phyloP scores from a whole-genome alignment of 2,329 filamentous ascomycete species.

The Cladobotryum protrusum region DNA sequence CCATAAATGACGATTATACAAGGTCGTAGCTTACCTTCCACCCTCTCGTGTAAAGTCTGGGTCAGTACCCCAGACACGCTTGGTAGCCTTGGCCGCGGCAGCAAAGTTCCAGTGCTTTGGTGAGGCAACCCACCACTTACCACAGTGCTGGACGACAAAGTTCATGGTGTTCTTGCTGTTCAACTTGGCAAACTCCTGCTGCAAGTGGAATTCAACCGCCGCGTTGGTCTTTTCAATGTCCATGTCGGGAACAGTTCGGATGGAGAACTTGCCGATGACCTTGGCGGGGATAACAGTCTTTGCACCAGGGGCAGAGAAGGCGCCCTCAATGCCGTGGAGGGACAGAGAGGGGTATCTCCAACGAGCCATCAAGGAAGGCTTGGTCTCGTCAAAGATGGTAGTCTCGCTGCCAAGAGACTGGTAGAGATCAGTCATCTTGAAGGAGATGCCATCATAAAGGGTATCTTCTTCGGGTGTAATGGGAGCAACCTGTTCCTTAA shows the following conservation, averaged over 20 bases:
- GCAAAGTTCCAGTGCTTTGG: constrained; percentile 99
- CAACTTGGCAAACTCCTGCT: constrained; percentile 79
- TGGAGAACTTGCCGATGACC: constrained; percentile 96
- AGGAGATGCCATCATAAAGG: constrained; percentile 85
- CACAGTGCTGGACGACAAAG: constrained; percentile 76
- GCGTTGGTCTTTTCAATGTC: constrained; percentile 84
- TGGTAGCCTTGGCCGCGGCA: constrained; percentile 89
- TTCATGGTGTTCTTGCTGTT: constrained; percentile 88
- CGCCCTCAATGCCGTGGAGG: constrained; percentile 90
- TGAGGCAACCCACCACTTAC: constrained; percentile 98
- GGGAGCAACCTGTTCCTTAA: constrained; percentile 87
- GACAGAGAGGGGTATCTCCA: constrained; percentile 95
- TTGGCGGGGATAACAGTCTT: constrained; percentile 99
- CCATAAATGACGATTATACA: not conserved
- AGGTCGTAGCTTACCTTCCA: constrained; percentile 56
- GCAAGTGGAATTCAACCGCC: constrained; percentile 75
- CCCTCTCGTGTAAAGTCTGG: constrained; percentile 96
- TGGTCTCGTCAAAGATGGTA: constrained; percentile 81
- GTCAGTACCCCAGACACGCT: constrained; percentile 87
- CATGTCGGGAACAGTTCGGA: constrained; percentile 97
- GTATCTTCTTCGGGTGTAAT: constrained; percentile 78
- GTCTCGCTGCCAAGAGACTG: constrained; percentile 87
- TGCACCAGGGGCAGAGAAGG: constrained; percentile 85
- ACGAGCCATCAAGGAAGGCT: constrained; percentile 86
- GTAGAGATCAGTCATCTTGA: constrained; percentile 93